Conservation (phyloP, 768 basidiomycete genomes). For the Rhizopogon vinicolor region DNA sequence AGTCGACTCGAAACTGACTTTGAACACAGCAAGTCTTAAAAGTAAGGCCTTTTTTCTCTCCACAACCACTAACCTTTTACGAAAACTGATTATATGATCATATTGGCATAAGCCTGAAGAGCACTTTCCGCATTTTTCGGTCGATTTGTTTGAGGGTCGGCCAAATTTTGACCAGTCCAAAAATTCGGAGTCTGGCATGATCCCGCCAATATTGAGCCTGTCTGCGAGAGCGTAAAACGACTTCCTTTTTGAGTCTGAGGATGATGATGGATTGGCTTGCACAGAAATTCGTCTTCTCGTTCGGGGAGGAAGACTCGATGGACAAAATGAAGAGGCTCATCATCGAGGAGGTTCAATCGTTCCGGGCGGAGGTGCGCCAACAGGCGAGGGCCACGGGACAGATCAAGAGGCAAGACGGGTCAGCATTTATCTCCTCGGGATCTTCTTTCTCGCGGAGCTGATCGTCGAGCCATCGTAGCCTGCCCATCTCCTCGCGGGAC, state of each 20-base stretch:
- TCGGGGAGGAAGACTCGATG: conserved; percentile 94
- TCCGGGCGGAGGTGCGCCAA: conserved; percentile 87
- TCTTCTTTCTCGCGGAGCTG: not conserved
- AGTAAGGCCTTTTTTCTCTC: no score
- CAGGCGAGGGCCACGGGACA: conserved; percentile 72
- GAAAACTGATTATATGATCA: no score
- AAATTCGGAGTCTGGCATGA: conserved; percentile 82
- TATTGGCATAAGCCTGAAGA: no score
- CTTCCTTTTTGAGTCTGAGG: not conserved
- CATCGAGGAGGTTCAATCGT: conserved; percentile 84
- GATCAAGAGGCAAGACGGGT: conserved; percentile 78
- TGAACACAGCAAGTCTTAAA: no score
- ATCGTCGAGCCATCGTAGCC: conserved; percentile 32
- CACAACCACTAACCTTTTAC: no score
- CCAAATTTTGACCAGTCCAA: no score
- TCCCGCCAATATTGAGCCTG: conserved; percentile 89
- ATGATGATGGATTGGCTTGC: not conserved
- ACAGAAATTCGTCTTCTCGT: conserved; percentile 94
- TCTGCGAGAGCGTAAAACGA: conserved; percentile 64
- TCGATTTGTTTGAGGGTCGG: no score
- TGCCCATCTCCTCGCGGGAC: conserved; percentile 76
- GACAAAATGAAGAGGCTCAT: conserved; percentile 98
- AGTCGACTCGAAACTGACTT: no score
- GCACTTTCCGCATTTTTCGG: no score
- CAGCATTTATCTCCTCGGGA: not conserved